These are phyloP conservation scores for Metarhizium anisopliae DNA, from an alignment of 2,329 filamentous ascomycete species.

Conservation along the genomic window DNA sequence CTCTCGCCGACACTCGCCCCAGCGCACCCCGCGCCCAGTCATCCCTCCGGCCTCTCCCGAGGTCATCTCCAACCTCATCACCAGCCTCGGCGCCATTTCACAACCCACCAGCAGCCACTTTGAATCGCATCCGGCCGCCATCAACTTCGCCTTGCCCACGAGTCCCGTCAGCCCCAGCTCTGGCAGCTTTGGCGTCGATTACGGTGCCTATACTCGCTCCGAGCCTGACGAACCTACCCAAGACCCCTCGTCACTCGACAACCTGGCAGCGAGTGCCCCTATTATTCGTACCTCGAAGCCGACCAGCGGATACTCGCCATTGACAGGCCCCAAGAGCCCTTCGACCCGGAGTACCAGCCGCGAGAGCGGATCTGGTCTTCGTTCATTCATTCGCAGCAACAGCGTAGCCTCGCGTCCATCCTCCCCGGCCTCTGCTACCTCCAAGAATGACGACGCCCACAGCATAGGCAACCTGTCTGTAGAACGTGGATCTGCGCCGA, in stretches of 20 bases:
- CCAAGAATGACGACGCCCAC: conserved; percentile 46
- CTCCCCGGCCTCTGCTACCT: conserved; percentile 46
- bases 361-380: conserved; percentile 44
- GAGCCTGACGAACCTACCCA: conserved; percentile 39
- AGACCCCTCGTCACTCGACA: conserved; percentile 41
- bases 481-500: conserved; percentile 43
- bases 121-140: conserved; percentile 43
- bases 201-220: conserved; percentile 53
- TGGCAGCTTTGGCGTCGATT: conserved; percentile 63
- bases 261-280: conserved; percentile 56
- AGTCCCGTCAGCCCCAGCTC: conserved; percentile 27
- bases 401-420: conserved; percentile 42
- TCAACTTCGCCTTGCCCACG: conserved; percentile 29
- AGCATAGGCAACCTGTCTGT: conserved; percentile 58
- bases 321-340: conserved; percentile 55
- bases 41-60: conserved; percentile 50
- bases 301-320: conserved; percentile 63
- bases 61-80: conserved; percentile 62
- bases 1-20: conserved; percentile 8
- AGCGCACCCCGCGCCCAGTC: conserved; percentile 1
- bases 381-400: conserved; percentile 48
- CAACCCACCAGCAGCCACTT: conserved; percentile 62
- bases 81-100: conserved; percentile 59
- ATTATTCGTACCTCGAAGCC: conserved; percentile 75
- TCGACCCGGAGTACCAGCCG: conserved; percentile 37